phyloP scores from a whole-genome alignment of 768 basidiomycete species.

The Lactarius vividus region DNA sequence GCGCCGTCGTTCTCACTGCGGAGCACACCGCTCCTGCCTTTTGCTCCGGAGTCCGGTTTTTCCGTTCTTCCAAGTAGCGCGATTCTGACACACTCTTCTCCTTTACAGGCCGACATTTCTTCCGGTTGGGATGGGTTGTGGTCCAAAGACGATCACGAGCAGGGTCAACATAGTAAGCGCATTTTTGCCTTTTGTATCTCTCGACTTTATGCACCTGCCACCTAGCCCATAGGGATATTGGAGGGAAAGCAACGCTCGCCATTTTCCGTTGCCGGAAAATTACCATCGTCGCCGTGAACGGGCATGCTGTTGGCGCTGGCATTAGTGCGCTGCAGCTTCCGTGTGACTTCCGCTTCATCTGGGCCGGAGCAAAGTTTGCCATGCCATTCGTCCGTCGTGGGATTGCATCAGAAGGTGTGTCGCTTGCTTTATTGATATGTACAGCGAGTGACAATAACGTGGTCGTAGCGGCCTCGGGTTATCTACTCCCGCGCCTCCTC shows the following conservation, averaged over 20 bases:
- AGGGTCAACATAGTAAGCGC: conserved; percentile 46
- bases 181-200: neutral
- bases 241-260: conserved; percentile 46
- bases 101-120: conserved; percentile 46
- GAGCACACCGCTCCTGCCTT: conserved; percentile 51
- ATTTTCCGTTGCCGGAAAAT: conserved; percentile 56
- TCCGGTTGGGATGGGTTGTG: conserved; percentile 46
- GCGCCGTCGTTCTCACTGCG: conserved; percentile 50
- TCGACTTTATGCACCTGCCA: too few species aligned
- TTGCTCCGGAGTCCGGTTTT: conserved; percentile 50
- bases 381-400: conserved; percentile 52
- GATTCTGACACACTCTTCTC: neutral
- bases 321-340: conserved; percentile 50
- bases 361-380: conserved; percentile 48
- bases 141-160: conserved; percentile 40
- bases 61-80: neutral
- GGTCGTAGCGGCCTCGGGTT: conserved; percentile 39
- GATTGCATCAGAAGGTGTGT: conserved; percentile 47
- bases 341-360: conserved; percentile 51
- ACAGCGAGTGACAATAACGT: neutral
- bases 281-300: conserved; percentile 50
- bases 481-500: conserved; percentile 53
- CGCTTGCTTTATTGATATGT: neutral
- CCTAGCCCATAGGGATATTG: conserved; percentile 48
- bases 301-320: conserved; percentile 52